Base-by-base conservation (phyloP, 768 basidiomycete genomes). In the Porpolomopsis calyptriformis region DNA sequence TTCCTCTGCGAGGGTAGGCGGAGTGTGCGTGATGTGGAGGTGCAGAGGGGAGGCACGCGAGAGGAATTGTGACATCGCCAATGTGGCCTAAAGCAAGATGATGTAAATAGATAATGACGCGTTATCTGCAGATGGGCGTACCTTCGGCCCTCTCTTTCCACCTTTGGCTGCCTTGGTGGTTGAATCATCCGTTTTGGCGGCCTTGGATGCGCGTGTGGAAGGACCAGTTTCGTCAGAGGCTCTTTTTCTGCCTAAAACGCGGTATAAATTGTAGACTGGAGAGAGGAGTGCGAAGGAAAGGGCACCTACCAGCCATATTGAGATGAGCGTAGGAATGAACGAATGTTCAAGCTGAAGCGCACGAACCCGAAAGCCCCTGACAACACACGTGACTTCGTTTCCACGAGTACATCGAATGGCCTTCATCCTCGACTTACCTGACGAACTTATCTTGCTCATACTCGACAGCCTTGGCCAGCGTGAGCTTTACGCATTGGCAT, bases 21-120 rank as follows among this genome's bases (percentile, higher is more conserved):
- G 74, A 2, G 81, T 82, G 56, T 82, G 76, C 4, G 82, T 83
- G 43, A 86, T 55, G 54, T 72, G 74, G 43, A 83, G 64, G 53
- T 87, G 78, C 6, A 90, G 60, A 2, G 87, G 84, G 12, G 77
- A 61, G 6, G 85, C 86, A 46, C 72, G 72, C n/a, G 70, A 62
- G 53, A 74, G 79, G 67, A 86, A 86, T 8, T 64, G 58, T 1
- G 73, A 63, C 1, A 70, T 64, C 4, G 74, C 61, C 37, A 80
- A 58, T 29, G 65, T 65, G 0, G 70, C 60, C 75, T 79, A 25
- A n/a, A 2, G 18, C 18, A 36, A 18, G 8, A 14, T 12, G 38
- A 16, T 43, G 40, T 39, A 26, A 19, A 39, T 29, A 38, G 42
- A 31, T 51, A 31, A 42, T 29, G 43, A 31, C 49, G 24, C 40